Percentiles rank a stretch among this genome's conserved stretches.
phyloP scores from a whole-genome alignment of 1,284 basidiomycete genomes.

The Microbotryum saponariae region DNA sequence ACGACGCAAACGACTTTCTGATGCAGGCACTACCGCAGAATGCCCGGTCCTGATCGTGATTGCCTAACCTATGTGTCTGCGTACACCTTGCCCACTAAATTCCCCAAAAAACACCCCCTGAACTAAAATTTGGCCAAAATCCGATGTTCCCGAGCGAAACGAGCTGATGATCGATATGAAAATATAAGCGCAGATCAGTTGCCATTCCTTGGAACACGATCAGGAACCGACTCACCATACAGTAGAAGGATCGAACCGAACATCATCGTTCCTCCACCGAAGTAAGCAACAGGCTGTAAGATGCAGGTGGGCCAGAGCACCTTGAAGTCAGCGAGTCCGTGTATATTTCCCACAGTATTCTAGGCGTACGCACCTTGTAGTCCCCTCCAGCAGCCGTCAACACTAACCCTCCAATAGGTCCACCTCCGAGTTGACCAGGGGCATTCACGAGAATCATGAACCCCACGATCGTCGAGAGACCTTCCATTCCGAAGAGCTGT shows the following conservation, averaged over 20 bases:
- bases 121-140: conserved; percentile 7
- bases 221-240: conserved; percentile 2
- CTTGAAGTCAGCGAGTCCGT: too few species aligned
- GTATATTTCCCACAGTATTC: too few species aligned
- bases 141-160: conserved; percentile 6
- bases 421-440: conserved; percentile 24
- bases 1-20: too few species aligned
- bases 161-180: not conserved
- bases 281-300: conserved; percentile 12
- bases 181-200: not conserved
- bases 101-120: too few species aligned
- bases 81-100: too few species aligned
- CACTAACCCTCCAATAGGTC: conserved; percentile 20
- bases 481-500: conserved; percentile 28
- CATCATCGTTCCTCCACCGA: conserved; percentile 19
- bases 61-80: too few species aligned
- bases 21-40: too few species aligned
- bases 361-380: not conserved
- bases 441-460: conserved; percentile 23
- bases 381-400: conserved; percentile 6
- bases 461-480: conserved; percentile 28
- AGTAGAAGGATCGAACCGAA: conserved; percentile 10
- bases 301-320: too few species aligned
- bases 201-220: too few species aligned
- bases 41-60: too few species aligned